Base-by-base conservation (phyloP, 83 land plant species). In the Larix sibirica region DNA sequence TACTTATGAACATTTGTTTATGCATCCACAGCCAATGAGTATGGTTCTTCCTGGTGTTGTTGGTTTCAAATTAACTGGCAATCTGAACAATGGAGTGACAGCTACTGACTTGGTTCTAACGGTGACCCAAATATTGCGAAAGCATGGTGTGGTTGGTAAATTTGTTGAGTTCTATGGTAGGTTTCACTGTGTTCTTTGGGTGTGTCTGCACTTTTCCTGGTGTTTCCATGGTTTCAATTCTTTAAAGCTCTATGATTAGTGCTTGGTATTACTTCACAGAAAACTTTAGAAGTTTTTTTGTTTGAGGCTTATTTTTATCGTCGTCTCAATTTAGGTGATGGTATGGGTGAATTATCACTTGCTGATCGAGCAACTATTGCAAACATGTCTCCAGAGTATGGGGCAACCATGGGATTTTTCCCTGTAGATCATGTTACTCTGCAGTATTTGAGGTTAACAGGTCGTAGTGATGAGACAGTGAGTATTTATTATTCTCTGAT, bases 321-420 rank as follows among this genome's bases (percentile, higher is more conserved):
- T 47, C 23, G 65, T n/a, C 81, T 62, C 62, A 79, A n/a, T 91
- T 56, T 83, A 97, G 99, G 99, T 82, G 89, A 83, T 66, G 99
- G 99, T 8, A 89, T 97, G 95, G 84, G 89, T 24, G 85, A 90
- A 82, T 81, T 97, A 66, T 97, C 99, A 59, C 81, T 97, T 64
- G 99, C 99, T 74, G 99, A 97, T 79, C 89, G 98, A 62, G 99
- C 99, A n/a, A 97, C 99, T 31, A 96, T 97, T 87, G 99, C 99
- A 56, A 97, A 97, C 81, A 97, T 97, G 99, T 91, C 99, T 26
- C 99, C 99, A 65, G 99, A 97, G 69, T 97, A 97, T 89, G 99
- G 98, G 42, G 99, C 99, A 74, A 97, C 99, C n/a, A 97, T 97
- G 99, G 99, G 99, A 18, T 97, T 97, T 89, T 96, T 97, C 86